These are phyloP conservation scores for Westerdykella aurantiaca DNA, from an alignment of 2,329 filamentous ascomycete genomes.

Conservation along the genomic window DNA sequence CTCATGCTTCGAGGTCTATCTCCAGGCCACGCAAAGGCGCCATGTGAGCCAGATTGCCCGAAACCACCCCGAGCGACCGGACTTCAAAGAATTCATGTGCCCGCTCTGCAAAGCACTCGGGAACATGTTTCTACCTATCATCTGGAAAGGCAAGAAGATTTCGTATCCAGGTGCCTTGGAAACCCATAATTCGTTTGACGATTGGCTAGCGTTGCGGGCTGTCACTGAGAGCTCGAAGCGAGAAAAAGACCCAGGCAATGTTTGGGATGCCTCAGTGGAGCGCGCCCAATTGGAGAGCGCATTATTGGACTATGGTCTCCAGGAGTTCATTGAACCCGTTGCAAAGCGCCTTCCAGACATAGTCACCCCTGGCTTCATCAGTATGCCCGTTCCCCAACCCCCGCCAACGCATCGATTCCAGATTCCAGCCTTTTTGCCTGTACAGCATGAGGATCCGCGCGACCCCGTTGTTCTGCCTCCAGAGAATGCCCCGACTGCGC, in stretches of 20 bases:
- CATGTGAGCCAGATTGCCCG: slow-evolving; percentile 90
- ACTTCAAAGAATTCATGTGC: slow-evolving; percentile 85
- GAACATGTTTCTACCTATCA: slow-evolving; percentile 88
- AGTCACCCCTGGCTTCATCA: slow-evolving; percentile 19
- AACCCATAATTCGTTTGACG: slow-evolving; percentile 54
- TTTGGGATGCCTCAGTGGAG: slow-evolving; percentile 7
- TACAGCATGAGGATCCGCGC: slow-evolving; percentile 19
- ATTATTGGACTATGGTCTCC: slow-evolving; percentile 48
- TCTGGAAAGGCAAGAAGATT: slow-evolving; percentile 91
- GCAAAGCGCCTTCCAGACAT: slow-evolving; percentile 38
- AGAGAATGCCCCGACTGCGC: slow-evolving; percentile 14
- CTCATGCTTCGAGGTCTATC: slow-evolving; percentile 88
- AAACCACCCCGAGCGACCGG: slow-evolving; percentile 79
- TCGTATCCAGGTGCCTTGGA: slow-evolving; percentile 69
- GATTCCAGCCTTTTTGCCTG: slow-evolving; percentile 26
- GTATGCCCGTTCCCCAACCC: slow-evolving; percentile 16
- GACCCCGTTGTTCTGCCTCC: slow-evolving; percentile 19
- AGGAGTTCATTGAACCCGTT: slow-evolving; percentile 47
- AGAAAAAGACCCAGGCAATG: slow-evolving; percentile 39
- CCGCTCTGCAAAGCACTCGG: slow-evolving; percentile 94
- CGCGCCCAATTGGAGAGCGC: slow-evolving; percentile 41
- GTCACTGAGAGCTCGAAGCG: slow-evolving; percentile 44
- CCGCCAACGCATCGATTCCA: slow-evolving; percentile 16
- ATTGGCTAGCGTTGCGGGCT: slow-evolving; percentile 62
- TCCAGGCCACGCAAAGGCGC: slow-evolving; percentile 72